Conservation (phyloP, 2,329 filamentous ascomycete genomes). For the Geosmithia putterillii region DNA sequence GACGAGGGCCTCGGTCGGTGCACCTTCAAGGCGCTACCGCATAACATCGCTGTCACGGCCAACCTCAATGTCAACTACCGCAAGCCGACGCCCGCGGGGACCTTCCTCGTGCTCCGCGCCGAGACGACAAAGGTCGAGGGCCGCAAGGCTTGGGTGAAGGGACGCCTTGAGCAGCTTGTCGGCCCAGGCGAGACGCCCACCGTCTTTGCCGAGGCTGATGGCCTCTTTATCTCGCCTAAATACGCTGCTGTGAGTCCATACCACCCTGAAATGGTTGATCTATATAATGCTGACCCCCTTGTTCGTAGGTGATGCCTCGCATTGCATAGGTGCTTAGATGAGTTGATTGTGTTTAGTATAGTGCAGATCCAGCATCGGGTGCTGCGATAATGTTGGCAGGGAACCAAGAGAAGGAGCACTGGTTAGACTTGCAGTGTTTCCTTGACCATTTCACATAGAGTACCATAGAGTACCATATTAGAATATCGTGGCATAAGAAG, state of each 20-base stretch:
- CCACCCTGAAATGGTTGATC: too few species aligned
- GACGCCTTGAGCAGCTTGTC: slow-evolving; percentile 68
- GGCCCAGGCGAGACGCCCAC: slow-evolving; percentile 45
- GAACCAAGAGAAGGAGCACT: too few species aligned
- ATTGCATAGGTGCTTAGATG: slow-evolving; percentile 9
- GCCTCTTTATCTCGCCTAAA: slow-evolving; percentile 80
- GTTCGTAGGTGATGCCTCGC: slow-evolving; percentile 17
- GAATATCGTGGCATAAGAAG: too few species aligned
- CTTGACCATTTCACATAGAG: too few species aligned
- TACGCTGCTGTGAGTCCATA: slow-evolving; percentile 65
- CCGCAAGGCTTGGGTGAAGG: slow-evolving; percentile 88
- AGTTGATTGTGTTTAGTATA: too few species aligned
- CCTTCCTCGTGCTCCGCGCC: slow-evolving; percentile 67
- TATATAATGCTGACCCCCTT: background rate
- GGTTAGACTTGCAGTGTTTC: too few species aligned
- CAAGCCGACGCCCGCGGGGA: slow-evolving; percentile 62
- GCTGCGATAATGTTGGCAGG: too few species aligned
- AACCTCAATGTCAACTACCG: slow-evolving; percentile 76
- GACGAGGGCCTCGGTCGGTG: slow-evolving; percentile 84
- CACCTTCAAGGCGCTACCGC: slow-evolving; percentile 78
- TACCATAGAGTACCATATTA: too few species aligned
- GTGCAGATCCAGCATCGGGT: background rate
- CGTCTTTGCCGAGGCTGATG: slow-evolving; percentile 71
- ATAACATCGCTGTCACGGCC: slow-evolving; percentile 77
- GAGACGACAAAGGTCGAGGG: slow-evolving; percentile 79